Evolutionary conservation across 1,139 yeast species (phyloP).

Genomic region (Protomyces inouyei): DNA sequence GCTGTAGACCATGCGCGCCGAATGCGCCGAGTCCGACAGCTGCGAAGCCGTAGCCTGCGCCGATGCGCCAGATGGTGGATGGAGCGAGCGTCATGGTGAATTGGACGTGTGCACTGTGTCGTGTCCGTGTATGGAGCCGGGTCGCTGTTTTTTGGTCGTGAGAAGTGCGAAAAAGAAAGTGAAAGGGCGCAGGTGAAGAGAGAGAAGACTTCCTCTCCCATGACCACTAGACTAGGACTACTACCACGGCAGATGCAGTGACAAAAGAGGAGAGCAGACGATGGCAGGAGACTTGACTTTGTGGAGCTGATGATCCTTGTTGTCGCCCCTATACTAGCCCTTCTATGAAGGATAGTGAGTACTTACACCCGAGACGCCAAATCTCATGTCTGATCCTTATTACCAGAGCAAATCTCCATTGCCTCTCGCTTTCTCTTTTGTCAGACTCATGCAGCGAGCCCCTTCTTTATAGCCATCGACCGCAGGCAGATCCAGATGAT

Average conservation of each 20-base stretch:
- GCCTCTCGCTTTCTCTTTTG: neutral
- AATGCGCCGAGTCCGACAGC: conserved; percentile 15
- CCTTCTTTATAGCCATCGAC: neutral
- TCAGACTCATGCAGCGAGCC: neutral
- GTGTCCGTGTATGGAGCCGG: no score
- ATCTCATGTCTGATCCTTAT: neutral
- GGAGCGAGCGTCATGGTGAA: neutral
- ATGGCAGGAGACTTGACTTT: neutral
- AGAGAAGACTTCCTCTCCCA: no score
- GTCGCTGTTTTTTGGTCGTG: no score
- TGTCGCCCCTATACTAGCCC: conserved; percentile 3
- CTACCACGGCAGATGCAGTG: neutral
- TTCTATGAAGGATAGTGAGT: neutral
- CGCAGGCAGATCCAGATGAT: neutral
- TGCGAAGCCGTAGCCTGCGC: conserved; percentile 13
- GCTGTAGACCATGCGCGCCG: conserved; percentile 19
- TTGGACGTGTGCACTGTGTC: no score
- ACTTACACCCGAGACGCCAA: conserved; percentile 3
- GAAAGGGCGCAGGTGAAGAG: no score
- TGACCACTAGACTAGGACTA: no score
- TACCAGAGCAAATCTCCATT: no score
- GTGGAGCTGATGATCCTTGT: neutral
- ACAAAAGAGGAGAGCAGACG: neutral
- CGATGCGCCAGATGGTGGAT: conserved; percentile 15
- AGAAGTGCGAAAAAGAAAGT: no score